A percentile compares a stretch with the other conserved stretches of the same genome.
Evolutionary conservation across 2,329 filamentous ascomycete genomes (phyloP).

Genomic region (Colletotrichum siamense): DNA sequence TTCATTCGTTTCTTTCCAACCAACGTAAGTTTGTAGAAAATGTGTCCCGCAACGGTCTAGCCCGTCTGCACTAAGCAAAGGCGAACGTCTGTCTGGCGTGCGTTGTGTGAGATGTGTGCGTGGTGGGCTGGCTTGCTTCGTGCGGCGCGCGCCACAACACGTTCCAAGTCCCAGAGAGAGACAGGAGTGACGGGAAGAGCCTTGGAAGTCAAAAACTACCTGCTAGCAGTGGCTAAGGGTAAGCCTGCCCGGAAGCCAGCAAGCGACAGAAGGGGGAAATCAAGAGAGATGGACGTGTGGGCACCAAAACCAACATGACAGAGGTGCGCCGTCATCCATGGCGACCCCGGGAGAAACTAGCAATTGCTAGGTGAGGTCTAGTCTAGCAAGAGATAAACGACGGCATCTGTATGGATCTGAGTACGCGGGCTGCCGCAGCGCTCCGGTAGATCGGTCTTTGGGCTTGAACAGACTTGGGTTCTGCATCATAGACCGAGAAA

Average conservation of each 20-base stretch:
- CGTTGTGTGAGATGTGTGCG: neutral
- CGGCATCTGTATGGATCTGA: neutral
- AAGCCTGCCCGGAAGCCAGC: neutral
- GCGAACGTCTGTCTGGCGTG: neutral
- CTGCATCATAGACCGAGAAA: neutral
- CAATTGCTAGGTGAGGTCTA: neutral
- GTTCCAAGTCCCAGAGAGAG: neutral
- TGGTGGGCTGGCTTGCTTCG: conserved; percentile 1
- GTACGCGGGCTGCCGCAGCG: conserved; percentile 1
- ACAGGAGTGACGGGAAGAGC: neutral
- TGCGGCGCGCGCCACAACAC: neutral
- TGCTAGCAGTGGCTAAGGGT: neutral
- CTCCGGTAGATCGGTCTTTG: conserved; percentile 1
- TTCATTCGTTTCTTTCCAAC: neutral
- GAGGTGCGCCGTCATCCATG: neutral
- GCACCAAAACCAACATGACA: neutral
- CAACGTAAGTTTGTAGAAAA: neutral
- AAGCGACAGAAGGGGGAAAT: neutral
- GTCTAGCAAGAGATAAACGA: neutral
- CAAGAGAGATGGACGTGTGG: neutral
- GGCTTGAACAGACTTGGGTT: conserved; percentile 1
- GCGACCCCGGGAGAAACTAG: conserved; percentile 1
- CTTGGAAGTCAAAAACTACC: neutral
- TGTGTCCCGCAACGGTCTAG: neutral
- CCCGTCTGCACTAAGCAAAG: neutral